Conservation (phyloP, 495 filamentous ascomycete species). For the Penicillium soppii region DNA sequence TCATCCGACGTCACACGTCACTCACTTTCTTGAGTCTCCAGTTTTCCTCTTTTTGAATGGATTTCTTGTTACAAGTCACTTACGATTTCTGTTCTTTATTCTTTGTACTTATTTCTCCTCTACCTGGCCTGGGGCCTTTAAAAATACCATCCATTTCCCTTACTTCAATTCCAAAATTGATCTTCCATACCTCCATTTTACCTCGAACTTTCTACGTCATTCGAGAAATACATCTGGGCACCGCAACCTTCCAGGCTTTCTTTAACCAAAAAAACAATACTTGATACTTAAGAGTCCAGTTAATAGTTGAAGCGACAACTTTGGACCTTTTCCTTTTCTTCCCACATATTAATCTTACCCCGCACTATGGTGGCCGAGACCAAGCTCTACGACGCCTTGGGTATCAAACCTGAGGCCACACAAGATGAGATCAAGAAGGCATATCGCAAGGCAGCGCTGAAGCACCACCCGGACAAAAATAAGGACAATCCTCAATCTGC, state of each 20-base stretch:
- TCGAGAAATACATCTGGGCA: conserved; percentile 35
- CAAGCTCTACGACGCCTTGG: conserved; percentile 77
- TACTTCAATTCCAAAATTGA: neutral
- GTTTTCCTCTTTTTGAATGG: neutral
- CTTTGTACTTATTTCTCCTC: conserved; percentile 12
- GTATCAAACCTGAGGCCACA: conserved; percentile 71
- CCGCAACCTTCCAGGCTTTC: conserved; percentile 3
- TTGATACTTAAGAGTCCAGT: conserved; percentile 1
- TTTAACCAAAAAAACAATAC: neutral
- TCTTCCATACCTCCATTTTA: neutral
- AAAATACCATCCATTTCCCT: neutral
- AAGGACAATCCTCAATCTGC: conserved; percentile 78
- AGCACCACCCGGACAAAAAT: conserved; percentile 97
- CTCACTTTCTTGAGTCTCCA: conserved; percentile 13
- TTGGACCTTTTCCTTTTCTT: neutral
- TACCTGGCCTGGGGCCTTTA: neutral
- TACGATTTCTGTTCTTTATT: neutral
- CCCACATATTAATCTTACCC: conserved; percentile 18
- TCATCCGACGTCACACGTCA: conserved; percentile 36
- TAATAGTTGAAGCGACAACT: too few relatives aligned
- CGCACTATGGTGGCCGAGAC: conserved; percentile 77
- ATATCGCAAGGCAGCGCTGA: conserved; percentile 89
- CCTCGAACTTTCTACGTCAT: conserved; percentile 43
- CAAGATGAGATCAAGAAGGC: conserved; percentile 98
- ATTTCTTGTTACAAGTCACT: neutral